phyloP scores from a whole-genome alignment of 2,329 filamentous ascomycete species.

The Fusarium nelsonii region DNA sequence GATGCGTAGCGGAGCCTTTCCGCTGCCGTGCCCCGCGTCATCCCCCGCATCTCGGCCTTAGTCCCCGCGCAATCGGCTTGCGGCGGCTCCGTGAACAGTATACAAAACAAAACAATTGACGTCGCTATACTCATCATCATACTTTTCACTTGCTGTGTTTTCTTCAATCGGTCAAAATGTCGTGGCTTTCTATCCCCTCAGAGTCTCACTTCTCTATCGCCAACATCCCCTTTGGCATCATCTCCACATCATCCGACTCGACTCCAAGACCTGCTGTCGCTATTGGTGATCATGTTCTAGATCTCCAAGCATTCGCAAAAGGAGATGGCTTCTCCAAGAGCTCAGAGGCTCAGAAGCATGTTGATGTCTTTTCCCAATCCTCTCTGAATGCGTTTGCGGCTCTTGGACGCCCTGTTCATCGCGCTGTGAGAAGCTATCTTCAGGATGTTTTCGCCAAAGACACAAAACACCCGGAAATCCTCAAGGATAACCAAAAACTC shows the following conservation, averaged over 20 bases:
- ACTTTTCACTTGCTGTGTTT: not conserved
- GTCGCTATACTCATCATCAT: not conserved
- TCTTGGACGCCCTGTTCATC: slow-evolving; percentile 76
- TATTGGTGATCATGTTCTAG: slow-evolving; percentile 78
- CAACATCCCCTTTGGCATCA: slow-evolving; percentile 88
- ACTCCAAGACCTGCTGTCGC: slow-evolving; percentile 75
- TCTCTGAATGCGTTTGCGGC: slow-evolving; percentile 53
- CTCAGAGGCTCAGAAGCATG: slow-evolving; percentile 45
- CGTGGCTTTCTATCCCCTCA: slow-evolving; percentile 52
- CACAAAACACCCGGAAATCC: slow-evolving; percentile 54
- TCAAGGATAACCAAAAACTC: slow-evolving; percentile 55
- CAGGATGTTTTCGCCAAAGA: slow-evolving; percentile 70
- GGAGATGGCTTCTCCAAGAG: slow-evolving; percentile 55
- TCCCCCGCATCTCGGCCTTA: slow-evolving; percentile 25
- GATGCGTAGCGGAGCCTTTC: slow-evolving; percentile 7
- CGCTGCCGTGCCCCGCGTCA: slow-evolving; percentile 3
- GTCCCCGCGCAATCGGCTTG: slow-evolving; percentile 34
- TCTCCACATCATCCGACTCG: slow-evolving; percentile 70
- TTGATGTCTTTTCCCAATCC: slow-evolving; percentile 45
- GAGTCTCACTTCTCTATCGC: slow-evolving; percentile 65
- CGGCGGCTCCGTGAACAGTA: slow-evolving; percentile 27
- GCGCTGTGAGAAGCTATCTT: slow-evolving; percentile 77
- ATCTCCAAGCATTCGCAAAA: slow-evolving; percentile 72
- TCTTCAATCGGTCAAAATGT: slow-evolving; percentile 29
- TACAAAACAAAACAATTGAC: slow-evolving; percentile 20